Base-by-base conservation (phyloP, 306 rosid genomes). In the Begonia masoniana region DNA sequence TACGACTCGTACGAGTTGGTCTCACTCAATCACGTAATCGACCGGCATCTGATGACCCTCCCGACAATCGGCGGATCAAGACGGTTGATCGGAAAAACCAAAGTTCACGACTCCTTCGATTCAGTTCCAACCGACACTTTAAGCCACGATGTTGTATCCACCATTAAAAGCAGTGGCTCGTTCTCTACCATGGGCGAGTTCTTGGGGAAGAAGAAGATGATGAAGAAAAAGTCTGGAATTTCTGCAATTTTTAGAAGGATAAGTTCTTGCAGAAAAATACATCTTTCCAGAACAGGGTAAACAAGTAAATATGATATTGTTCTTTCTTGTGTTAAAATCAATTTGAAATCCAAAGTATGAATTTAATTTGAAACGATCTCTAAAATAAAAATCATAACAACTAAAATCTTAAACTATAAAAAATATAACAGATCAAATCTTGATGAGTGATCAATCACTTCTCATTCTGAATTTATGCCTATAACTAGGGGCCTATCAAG, bases 1-100 rank as follows among this genome's bases (percentile, higher is more conserved):
- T 88, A 88, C 65, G 96, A 88, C 54, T 77, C 94, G 11, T 51
- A 74, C 71, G 94, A 88, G 52, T 62, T 81, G 74, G 80, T 52
- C n/a, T 66, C 85, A 4, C 54, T 84, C 24, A 68, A 61, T 68
- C 75, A 84, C 65, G 53, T 76, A 9, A 81, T 84, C 57, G 94
- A 88, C 48, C 79, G 88, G 46, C 81, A 81, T 67, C 75, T 84
- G 68, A 74, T 71, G 80, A 53, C 63, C 36, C 54, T 68, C 41
- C 91, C 94, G 17, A 59, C 63, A 60, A 56, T 52, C 3, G 75
- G 58, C 17, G 76, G 79, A 55, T 74, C 94, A 19, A 59, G 63
- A 66, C 70, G 71, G 50, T 46, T 70, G 68, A 7, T 12, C 56
- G 9, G 9, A 5, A 68, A 50, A 57, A 14, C 73, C 55, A 41